Evolutionary conservation across 129 eudicot genomes (phyloP).

Genomic region (Centrapalus pauciflorus): DNA sequence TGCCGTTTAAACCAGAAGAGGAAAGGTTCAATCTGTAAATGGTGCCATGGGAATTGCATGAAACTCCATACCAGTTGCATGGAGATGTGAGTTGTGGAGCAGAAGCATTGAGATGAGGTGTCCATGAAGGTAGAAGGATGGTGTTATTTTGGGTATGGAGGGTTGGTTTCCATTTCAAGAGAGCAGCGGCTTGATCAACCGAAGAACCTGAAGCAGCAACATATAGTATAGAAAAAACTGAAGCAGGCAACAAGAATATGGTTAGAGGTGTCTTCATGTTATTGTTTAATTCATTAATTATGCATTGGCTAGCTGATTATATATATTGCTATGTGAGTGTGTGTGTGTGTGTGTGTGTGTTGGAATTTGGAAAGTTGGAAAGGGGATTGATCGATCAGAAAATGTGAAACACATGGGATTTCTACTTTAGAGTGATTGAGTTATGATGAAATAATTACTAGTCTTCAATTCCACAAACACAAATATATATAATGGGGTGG

Average conservation of each 20-base stretch:
- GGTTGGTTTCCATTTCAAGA: constrained; percentile 37
- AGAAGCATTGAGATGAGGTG: background rate
- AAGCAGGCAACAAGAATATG: background rate
- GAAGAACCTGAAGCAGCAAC: constrained; percentile 7
- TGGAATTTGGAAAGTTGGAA: too few species aligned
- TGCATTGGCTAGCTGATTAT: too few species aligned
- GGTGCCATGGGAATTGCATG: constrained; percentile 20
- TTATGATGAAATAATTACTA: too few species aligned
- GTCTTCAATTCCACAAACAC: too few species aligned
- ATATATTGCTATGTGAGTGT: background rate
- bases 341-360: background rate
- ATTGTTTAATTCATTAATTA: too few species aligned
- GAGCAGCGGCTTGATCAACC: constrained; percentile 23
- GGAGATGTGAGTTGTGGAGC: background rate
- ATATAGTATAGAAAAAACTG: background rate
- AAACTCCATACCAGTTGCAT: constrained; percentile 35
- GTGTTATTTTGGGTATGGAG: constrained; percentile 6
- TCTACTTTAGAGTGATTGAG: too few species aligned
- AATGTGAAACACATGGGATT: too few species aligned
- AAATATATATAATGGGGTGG: too few species aligned
- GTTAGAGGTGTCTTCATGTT: background rate
- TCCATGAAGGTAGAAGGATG: constrained; percentile 21
- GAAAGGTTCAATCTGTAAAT: constrained; percentile 22
- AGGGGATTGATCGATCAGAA: too few species aligned
- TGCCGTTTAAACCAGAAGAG: constrained; percentile 15